phyloP scores from a whole-genome alignment of 1,284 basidiomycete genomes.

The Moesziomyces parantarcticus region DNA sequence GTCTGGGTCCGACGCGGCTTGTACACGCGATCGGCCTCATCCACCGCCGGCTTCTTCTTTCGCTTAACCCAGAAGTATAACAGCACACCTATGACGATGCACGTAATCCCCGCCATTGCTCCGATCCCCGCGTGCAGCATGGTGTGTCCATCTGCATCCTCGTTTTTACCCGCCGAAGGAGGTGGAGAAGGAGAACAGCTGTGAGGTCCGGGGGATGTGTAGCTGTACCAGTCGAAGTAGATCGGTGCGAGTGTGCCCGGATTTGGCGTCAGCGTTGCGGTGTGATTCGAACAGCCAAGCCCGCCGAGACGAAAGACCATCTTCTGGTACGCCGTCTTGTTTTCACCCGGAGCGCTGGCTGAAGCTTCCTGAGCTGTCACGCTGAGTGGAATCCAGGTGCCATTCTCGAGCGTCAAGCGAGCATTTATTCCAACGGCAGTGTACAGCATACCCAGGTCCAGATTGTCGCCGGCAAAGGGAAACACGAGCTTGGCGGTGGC shows the following conservation, averaged over 20 bases:
- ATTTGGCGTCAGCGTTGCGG: slow-evolving; percentile 3
- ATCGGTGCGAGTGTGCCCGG: neutral
- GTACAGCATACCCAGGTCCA: slow-evolving; percentile 22
- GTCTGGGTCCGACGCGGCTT: neutral
- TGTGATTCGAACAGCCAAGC: slow-evolving; percentile 23
- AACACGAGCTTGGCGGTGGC: slow-evolving; percentile 10
- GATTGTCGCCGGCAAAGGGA: slow-evolving; percentile 22
- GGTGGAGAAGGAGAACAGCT: neutral
- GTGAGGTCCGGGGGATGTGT: neutral
- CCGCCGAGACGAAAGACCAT: slow-evolving; percentile 12
- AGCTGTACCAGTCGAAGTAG: slow-evolving; percentile 35
- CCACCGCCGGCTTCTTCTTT: neutral
- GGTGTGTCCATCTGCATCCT: neutral
- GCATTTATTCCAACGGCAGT: slow-evolving; percentile 7
- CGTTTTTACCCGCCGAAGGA: too few species aligned
- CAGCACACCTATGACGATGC: slow-evolving; percentile 2
- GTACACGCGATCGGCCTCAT: slow-evolving; percentile 10
- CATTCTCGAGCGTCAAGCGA: slow-evolving; percentile 19
- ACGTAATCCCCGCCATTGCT: slow-evolving; percentile 5
- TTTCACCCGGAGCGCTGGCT: slow-evolving; percentile 5
- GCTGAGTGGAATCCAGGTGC: slow-evolving; percentile 4
- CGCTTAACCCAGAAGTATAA: slow-evolving; percentile 1
- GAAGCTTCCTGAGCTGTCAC: slow-evolving; percentile 11
- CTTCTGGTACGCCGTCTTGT: slow-evolving; percentile 19
- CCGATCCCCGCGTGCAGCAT: slow-evolving; percentile 19